These are phyloP conservation scores for Capronia epimyces DNA, from an alignment of 2,329 filamentous ascomycete species.

Conservation along the genomic window DNA sequence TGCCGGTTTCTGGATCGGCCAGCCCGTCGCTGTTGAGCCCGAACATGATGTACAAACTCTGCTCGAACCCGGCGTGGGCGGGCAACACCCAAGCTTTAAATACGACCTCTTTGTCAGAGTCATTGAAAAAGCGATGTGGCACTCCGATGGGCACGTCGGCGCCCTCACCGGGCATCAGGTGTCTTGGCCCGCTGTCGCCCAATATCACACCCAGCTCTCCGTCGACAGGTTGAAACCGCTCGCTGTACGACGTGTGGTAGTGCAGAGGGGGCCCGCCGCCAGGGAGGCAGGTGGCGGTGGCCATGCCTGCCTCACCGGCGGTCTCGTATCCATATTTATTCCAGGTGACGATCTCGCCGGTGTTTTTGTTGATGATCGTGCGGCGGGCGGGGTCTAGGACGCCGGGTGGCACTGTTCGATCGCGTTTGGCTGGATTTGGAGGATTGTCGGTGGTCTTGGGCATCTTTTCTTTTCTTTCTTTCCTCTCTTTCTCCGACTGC, in stretches of 20 bases:
- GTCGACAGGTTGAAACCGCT: conserved; percentile 17
- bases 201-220: conserved; percentile 10
- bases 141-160: conserved; percentile 19
- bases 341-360: conserved; percentile 16
- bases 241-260: conserved; percentile 23
- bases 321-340: conserved; percentile 22
- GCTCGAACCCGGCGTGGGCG: conserved; percentile 22
- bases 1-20: conserved; percentile 13
- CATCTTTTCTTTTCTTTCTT: background rate
- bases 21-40: conserved; percentile 23
- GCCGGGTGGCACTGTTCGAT: conserved; percentile 18
- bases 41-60: conserved; percentile 22
- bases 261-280: conserved; percentile 22
- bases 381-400: conserved; percentile 13
- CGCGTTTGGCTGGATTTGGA: conserved; percentile 6
- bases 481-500: no score
- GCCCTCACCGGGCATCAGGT: conserved; percentile 14
- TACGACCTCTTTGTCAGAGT: conserved; percentile 13
- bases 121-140: conserved; percentile 21
- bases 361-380: conserved; percentile 19
- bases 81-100: conserved; percentile 17
- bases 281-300: conserved; percentile 14
- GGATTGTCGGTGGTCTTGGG: conserved; percentile 5
- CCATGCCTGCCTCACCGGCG: conserved; percentile 9
- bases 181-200: conserved; percentile 3